Percentiles rank a stretch among this genome's conserved stretches.
Conservation (phyloP, 108 stramenopile species). For the Skeletonema menzelii region DNA sequence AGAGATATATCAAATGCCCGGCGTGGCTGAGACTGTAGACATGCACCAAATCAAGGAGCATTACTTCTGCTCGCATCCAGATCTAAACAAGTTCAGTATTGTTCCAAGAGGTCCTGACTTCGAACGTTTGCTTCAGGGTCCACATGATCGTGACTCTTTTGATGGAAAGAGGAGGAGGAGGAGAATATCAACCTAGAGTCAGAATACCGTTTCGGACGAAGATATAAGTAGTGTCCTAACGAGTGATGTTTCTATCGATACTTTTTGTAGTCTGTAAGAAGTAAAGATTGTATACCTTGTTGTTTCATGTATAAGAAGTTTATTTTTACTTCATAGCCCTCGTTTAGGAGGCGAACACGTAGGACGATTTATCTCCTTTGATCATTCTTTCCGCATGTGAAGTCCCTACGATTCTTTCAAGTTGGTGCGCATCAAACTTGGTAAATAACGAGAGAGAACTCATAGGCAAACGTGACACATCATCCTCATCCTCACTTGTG, state of each 20-base stretch:
- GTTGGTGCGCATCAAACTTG: constrained; percentile 86
- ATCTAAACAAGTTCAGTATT: constrained; percentile 85
- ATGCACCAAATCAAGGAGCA: constrained; percentile 97
- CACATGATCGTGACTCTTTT: constrained; percentile 53
- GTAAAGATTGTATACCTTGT: background rate
- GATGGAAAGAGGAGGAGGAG: constrained; percentile 7
- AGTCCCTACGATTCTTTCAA: constrained; percentile 91
- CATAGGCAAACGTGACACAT: constrained; percentile 20
- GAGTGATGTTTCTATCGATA: background rate
- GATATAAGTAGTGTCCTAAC: background rate
- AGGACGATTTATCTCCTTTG: constrained; percentile 68
- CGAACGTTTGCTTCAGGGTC: constrained; percentile 56
- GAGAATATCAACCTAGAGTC: background rate
- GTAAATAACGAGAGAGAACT: constrained; percentile 84
- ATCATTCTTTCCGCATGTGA: constrained; percentile 70
- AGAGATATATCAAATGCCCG: constrained; percentile 94
- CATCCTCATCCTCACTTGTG: constrained; percentile 30
- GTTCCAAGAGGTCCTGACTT: constrained; percentile 79
- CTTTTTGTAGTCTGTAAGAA: background rate
- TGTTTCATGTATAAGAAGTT: background rate
- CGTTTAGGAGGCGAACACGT: constrained; percentile 57
- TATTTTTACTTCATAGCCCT: background rate
- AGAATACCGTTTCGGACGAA: background rate
- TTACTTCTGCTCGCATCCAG: constrained; percentile 88
- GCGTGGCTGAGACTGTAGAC: constrained; percentile 83